Evolutionary conservation across 2,329 filamentous ascomycete genomes (phyloP).

Genomic region (Cordyceps farinosa): DNA sequence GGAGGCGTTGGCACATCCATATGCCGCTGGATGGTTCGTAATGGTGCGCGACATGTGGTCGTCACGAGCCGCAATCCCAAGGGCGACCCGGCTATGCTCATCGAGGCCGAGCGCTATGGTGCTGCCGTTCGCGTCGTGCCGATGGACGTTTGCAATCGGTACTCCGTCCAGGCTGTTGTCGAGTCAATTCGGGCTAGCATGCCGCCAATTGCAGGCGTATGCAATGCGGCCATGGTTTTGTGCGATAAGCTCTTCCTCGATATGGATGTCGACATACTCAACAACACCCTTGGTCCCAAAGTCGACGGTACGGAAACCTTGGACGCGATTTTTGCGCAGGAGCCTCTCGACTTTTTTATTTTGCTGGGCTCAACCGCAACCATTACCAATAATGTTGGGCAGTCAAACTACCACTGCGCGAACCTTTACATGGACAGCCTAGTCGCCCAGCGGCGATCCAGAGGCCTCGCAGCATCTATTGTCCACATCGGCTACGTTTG

Average conservation of each 20-base stretch:
- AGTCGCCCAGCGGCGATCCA: constrained; percentile 30
- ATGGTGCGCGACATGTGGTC: constrained; percentile 34
- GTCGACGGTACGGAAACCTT: constrained; percentile 31
- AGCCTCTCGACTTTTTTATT: constrained; percentile 35
- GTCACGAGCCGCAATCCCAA: constrained; percentile 36
- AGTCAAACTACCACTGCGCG: constrained; percentile 44
- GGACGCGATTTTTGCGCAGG: constrained; percentile 28
- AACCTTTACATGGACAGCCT: constrained; percentile 41
- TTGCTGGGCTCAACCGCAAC: constrained; percentile 30
- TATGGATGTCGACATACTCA: constrained; percentile 23
- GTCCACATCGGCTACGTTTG: constrained; percentile 37
- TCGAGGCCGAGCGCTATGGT: neutral
- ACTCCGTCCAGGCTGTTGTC: neutral
- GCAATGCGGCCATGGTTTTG: constrained; percentile 37
- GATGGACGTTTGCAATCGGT: neutral
- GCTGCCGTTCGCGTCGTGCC: neutral
- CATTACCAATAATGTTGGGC: constrained; percentile 30
- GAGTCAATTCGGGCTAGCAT: constrained; percentile 18
- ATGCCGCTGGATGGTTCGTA: constrained; percentile 33
- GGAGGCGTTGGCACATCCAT: constrained; percentile 35
- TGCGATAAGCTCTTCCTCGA: constrained; percentile 26
- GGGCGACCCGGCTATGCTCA: neutral
- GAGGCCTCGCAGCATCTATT: constrained; percentile 36
- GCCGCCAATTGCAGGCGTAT: constrained; percentile 35
- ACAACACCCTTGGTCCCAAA: constrained; percentile 30